Evolutionary conservation across 225 moss, liverwort and hornwort genomes (phyloP).

Genomic region (Straminergon stramineum): DNA sequence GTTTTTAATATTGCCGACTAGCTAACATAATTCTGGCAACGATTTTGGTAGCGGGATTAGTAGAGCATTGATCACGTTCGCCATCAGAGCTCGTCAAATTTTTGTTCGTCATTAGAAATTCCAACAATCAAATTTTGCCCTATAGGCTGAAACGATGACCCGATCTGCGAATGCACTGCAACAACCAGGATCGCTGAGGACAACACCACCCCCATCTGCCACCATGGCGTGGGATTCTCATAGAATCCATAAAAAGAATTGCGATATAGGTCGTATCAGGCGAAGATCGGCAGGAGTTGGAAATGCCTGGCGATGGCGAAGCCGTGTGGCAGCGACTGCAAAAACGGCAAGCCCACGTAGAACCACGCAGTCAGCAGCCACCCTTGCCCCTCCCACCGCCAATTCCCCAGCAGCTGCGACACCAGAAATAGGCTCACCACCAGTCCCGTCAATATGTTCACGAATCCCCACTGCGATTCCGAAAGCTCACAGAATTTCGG

Average conservation of each 20-base stretch:
- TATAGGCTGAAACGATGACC: neutral
- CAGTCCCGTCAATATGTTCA: constrained; percentile 12
- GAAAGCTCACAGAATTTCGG: neutral
- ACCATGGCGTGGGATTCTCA: neutral
- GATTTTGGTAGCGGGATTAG: neutral
- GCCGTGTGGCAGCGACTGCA: constrained; percentile 12
- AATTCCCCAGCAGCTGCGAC: constrained; percentile 19
- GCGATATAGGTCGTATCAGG: neutral
- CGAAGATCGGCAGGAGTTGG: constrained; percentile 5
- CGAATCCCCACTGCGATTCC: neutral
- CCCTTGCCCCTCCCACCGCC: constrained; percentile 1
- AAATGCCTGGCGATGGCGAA: constrained; percentile 1
- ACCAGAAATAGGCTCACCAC: constrained; percentile 15
- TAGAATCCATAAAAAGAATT: neutral
- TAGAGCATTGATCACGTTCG: neutral
- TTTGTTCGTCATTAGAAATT: neutral
- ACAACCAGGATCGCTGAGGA: neutral
- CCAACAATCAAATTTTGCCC: neutral
- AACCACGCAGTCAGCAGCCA: constrained; percentile 6
- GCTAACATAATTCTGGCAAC: too few species aligned
- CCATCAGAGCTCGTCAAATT: neutral
- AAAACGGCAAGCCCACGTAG: constrained; percentile 6
- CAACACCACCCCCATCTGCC: neutral
- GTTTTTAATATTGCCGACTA: too few species aligned
- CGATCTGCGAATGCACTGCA: constrained; percentile 4